phyloP scores from a whole-genome alignment of 2,329 filamentous ascomycete genomes.

The Rasamsonia emersonii region DNA sequence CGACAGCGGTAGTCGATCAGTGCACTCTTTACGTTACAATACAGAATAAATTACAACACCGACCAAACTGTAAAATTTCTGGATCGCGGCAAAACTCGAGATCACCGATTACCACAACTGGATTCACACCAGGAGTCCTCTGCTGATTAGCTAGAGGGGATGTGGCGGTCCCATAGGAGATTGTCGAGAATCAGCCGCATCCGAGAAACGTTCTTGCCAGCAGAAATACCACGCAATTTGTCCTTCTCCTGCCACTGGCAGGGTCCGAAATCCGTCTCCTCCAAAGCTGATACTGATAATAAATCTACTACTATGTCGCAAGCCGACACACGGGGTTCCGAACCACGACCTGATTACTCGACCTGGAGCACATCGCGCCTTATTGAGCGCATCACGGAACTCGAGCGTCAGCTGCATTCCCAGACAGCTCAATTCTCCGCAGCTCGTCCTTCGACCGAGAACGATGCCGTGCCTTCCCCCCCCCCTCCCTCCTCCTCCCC shows the following conservation, averaged over 20 bases:
- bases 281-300: neutral
- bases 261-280: too few species aligned
- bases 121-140: too few species aligned
- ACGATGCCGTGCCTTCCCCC: conserved; percentile 1
- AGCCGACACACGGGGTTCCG: conserved; percentile 10
- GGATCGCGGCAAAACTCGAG: neutral
- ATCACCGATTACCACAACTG: too few species aligned
- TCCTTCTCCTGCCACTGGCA: too few species aligned
- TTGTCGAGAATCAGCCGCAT: conserved; percentile 10
- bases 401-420: conserved; percentile 58
- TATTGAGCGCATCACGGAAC: conserved; percentile 56
- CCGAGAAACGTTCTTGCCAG: conserved; percentile 2
- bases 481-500: too few species aligned
- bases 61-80: conserved; percentile 1
- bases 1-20: neutral
- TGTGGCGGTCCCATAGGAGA: conserved; percentile 21
- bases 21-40: conserved; percentile 2
- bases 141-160: too few species aligned
- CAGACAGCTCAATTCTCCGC: conserved; percentile 32
- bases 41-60: conserved; percentile 3
- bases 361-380: conserved; percentile 62
- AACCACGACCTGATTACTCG: conserved; percentile 43
- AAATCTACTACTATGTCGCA: conserved; percentile 14
- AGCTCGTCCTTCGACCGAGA: too few species aligned
- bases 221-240: conserved; percentile 1